Evolutionary conservation across 2,329 filamentous ascomycete genomes (phyloP).

Genomic region (Tolypocladium tropicale): DNA sequence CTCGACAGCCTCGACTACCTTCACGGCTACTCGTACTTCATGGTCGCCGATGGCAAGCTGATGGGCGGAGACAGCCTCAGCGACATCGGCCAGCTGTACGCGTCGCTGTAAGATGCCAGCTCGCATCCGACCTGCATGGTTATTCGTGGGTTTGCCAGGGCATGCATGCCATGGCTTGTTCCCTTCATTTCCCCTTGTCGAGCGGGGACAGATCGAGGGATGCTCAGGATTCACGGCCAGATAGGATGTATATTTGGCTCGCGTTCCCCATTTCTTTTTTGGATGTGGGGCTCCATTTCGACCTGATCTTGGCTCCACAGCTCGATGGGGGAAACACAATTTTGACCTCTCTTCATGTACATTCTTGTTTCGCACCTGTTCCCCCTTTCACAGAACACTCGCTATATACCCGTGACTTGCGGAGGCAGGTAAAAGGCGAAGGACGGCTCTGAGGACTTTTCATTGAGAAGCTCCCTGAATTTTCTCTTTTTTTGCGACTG

Average conservation of each 20-base stretch:
- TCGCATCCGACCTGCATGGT: slow-evolving; percentile 9
- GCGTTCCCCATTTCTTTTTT: slow-evolving; percentile 2
- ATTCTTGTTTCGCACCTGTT: not conserved
- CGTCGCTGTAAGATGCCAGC: slow-evolving; percentile 20
- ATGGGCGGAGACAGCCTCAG: slow-evolving; percentile 28
- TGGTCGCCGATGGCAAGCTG: slow-evolving; percentile 21
- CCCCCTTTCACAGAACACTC: not conserved
- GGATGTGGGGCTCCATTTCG: not conserved
- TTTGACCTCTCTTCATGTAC: not conserved
- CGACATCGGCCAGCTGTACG: slow-evolving; percentile 38
- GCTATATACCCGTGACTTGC: not conserved
- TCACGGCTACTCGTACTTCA: slow-evolving; percentile 48
- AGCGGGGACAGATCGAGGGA: not conserved
- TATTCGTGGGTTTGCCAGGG: slow-evolving; percentile 29
- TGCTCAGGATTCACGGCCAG: not conserved
- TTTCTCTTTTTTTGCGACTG: slow-evolving; percentile 1
- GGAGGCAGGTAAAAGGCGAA: slow-evolving; percentile 1
- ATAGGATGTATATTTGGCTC: slow-evolving; percentile 10
- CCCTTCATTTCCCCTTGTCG: slow-evolving; percentile 1
- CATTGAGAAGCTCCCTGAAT: slow-evolving; percentile 1
- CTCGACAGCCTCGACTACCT: slow-evolving; percentile 41
- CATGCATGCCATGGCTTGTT: slow-evolving; percentile 10
- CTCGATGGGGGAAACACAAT: not conserved
- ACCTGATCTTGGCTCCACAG: not conserved
- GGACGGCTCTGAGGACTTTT: not conserved